Evolutionary conservation across 2,329 filamentous ascomycete genomes (phyloP).

Genomic region (Colletotrichum horii): DNA sequence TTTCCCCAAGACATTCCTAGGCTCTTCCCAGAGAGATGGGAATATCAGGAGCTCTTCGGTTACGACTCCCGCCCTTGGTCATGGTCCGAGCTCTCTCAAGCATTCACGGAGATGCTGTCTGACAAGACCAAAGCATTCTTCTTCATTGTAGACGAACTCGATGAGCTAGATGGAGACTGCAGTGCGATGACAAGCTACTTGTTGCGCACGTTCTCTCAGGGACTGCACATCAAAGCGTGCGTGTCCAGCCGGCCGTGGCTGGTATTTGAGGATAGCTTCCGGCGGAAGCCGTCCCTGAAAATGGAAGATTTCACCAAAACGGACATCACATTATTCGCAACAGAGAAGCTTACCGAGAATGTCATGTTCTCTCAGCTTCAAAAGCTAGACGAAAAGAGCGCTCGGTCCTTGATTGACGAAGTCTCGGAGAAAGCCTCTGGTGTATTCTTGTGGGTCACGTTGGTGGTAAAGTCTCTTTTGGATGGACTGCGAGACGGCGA

Average conservation of each 20-base stretch:
- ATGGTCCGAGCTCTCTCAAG: background rate
- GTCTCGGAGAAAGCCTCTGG: constrained; percentile 17
- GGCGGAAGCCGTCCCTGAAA: background rate
- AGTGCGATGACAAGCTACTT: constrained; percentile 11
- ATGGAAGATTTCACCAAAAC: constrained; percentile 20
- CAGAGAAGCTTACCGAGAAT: background rate
- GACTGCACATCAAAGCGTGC: constrained; percentile 31
- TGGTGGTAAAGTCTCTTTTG: constrained; percentile 19
- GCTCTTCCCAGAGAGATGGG: constrained; percentile 14
- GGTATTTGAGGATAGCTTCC: constrained; percentile 25
- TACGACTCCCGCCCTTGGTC: background rate
- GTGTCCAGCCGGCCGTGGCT: constrained; percentile 33
- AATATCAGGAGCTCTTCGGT: background rate
- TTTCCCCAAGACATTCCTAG: constrained; percentile 25
- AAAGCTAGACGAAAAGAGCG: background rate
- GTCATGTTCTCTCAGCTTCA: background rate
- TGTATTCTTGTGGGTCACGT: constrained; percentile 25
- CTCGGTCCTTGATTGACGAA: background rate
- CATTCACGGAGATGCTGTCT: background rate
- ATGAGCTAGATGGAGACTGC: constrained; percentile 23
- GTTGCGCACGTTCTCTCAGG: background rate
- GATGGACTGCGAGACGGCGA: constrained; percentile 13
- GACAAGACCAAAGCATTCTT: background rate
- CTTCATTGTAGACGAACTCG: constrained; percentile 19
- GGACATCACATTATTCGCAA: constrained; percentile 21